Conservation (phyloP, 2,329 filamentous ascomycete species). For the Sphaerulina populicola region DNA sequence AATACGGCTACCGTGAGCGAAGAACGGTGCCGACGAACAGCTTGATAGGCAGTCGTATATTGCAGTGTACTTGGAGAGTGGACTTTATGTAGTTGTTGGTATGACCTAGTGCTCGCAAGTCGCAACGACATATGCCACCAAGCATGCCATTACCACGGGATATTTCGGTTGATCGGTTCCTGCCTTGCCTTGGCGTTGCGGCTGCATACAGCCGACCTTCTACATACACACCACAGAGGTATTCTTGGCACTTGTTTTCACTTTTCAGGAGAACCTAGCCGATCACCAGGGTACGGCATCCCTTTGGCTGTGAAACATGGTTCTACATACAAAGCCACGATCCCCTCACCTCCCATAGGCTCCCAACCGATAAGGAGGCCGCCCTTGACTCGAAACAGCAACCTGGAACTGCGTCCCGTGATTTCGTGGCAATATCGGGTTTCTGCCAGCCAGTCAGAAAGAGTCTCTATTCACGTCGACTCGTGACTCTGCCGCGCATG, state of each 20-base stretch:
- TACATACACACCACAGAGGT: too few species aligned
- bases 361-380: conserved; percentile 3
- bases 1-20: conserved; percentile 25
- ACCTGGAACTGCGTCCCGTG: conserved; percentile 10
- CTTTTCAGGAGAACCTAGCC: conserved; percentile 1
- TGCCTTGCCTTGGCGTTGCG: too few species aligned
- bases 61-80: too few species aligned
- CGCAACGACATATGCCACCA: too few species aligned
- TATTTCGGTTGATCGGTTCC: too few species aligned
- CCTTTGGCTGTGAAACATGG: conserved; percentile 17
- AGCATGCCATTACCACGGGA: too few species aligned
- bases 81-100: too few species aligned
- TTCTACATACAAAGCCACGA: conserved; percentile 1
- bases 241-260: too few species aligned
- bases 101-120: too few species aligned
- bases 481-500: conserved; percentile 9
- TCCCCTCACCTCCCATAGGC: conserved; percentile 1
- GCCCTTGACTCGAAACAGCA: conserved; percentile 17
- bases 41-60: background rate
- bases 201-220: too few species aligned
- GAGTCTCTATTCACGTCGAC: conserved; percentile 19
- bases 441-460: conserved; percentile 10
- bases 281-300: conserved; percentile 11
- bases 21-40: conserved; percentile 3
- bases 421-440: conserved; percentile 18